Evolutionary conservation across 768 basidiomycete species (phyloP).

Genomic region (Boletus vinaceobasis): DNA sequence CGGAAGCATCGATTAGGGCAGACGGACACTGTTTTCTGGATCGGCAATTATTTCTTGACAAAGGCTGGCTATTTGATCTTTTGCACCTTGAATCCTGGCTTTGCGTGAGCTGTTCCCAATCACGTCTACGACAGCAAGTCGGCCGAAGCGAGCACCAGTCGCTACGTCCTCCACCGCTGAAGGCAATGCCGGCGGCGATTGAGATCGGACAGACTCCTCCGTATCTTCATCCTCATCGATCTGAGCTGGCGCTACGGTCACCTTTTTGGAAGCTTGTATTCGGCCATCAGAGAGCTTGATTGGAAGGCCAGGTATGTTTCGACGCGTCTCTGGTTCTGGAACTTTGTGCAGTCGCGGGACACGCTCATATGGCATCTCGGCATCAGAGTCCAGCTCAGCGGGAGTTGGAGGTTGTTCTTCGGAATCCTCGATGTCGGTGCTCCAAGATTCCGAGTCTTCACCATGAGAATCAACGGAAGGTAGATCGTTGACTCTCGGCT

Average conservation of each 20-base stretch:
- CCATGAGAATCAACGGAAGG: conserved; percentile 69
- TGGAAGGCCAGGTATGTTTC: conserved; percentile 63
- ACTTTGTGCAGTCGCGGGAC: conserved; percentile 49
- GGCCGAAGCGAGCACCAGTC: conserved; percentile 86
- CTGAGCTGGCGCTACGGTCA: conserved; percentile 18
- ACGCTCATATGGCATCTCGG: conserved; percentile 74
- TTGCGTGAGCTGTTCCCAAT: conserved; percentile 63
- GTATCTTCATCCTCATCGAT: conserved; percentile 30
- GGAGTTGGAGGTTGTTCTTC: conserved; percentile 4
- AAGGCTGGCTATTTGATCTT: conserved; percentile 90
- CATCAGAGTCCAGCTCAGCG: conserved; percentile 43
- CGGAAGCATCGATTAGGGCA: neutral
- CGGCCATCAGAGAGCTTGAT: conserved; percentile 85
- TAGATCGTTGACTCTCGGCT: conserved; percentile 51
- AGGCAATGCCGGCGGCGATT: conserved; percentile 24
- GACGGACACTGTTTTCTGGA: conserved; percentile 88
- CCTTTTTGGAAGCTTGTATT: conserved; percentile 55
- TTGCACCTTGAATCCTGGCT: conserved; percentile 69
- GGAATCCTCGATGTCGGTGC: conserved; percentile 39
- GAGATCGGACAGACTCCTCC: conserved; percentile 35
- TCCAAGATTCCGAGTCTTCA: conserved; percentile 53
- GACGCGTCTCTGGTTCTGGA: conserved; percentile 45
- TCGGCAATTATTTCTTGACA: conserved; percentile 94
- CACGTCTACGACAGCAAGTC: conserved; percentile 71
- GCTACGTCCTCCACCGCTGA: conserved; percentile 62